Evolutionary conservation across 495 filamentous ascomycete species (phyloP).

Genomic region (Tirmania nivea): DNA sequence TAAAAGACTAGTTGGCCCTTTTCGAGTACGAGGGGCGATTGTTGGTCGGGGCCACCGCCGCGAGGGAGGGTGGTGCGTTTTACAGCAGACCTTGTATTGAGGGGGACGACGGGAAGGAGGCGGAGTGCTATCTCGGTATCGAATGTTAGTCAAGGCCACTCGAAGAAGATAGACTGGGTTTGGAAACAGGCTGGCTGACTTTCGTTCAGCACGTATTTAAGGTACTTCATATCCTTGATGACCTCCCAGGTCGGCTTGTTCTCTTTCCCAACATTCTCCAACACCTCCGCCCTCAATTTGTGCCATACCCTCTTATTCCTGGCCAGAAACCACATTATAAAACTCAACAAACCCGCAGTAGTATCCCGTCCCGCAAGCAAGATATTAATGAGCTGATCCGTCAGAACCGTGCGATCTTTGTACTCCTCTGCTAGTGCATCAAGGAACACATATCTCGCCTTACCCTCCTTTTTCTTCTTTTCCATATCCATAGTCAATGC

Average conservation of each 20-base stretch:
- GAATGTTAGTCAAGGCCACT: no score
- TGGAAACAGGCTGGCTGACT: slow-evolving; percentile 21
- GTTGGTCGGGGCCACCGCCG: slow-evolving; percentile 30
- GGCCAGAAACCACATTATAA: slow-evolving; percentile 32
- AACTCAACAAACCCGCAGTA: slow-evolving; percentile 33
- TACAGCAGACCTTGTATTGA: slow-evolving; percentile 24
- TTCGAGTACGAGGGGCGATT: slow-evolving; percentile 27
- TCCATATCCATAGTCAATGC: slow-evolving; percentile 23
- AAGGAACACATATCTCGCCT: slow-evolving; percentile 26
- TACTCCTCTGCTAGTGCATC: slow-evolving; percentile 24
- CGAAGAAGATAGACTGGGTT: no score
- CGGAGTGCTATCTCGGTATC: no score
- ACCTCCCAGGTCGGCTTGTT: slow-evolving; percentile 16
- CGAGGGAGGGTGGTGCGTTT: slow-evolving; percentile 32
- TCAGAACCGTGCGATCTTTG: slow-evolving; percentile 29
- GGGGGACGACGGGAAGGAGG: slow-evolving; percentile 10
- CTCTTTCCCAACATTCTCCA: slow-evolving; percentile 13
- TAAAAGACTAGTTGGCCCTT: slow-evolving; percentile 27
- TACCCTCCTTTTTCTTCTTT: background rate
- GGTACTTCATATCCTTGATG: slow-evolving; percentile 22
- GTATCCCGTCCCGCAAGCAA: slow-evolving; percentile 42
- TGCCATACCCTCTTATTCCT: slow-evolving; percentile 21
- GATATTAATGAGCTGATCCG: slow-evolving; percentile 33
- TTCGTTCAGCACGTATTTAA: slow-evolving; percentile 19
- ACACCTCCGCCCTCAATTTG: slow-evolving; percentile 23